phyloP scores from a whole-genome alignment of 805 yeast species.

The Sugiyamaella valdiviana region DNA sequence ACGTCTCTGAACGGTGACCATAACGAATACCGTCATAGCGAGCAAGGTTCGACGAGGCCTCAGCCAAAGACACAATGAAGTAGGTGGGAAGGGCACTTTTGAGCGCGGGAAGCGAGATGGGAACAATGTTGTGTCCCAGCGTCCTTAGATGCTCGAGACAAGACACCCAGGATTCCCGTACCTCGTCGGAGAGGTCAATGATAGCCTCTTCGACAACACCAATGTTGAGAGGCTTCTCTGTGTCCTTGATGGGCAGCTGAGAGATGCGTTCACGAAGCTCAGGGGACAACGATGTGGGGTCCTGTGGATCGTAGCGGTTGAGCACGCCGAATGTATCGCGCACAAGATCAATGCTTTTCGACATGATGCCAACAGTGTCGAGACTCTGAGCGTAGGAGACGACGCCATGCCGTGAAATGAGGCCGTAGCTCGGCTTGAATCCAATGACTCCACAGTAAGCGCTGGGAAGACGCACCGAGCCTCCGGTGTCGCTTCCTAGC shows the following conservation, averaged over 20 bases:
- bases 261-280: constrained; percentile 15
- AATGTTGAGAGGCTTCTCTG: constrained; percentile 37
- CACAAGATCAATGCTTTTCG: constrained; percentile 43
- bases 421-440: constrained; percentile 90
- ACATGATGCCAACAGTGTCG: constrained; percentile 86
- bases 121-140: constrained; percentile 47
- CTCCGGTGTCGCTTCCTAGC: constrained; percentile 96
- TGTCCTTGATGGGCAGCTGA: neutral
- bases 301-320: constrained; percentile 60
- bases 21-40: constrained; percentile 87
- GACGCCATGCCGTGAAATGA: constrained; percentile 88
- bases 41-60: constrained; percentile 87
- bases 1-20: constrained; percentile 47
- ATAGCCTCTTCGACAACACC: constrained; percentile 74
- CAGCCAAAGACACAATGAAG: constrained; percentile 84
- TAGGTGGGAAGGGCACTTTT: constrained; percentile 68
- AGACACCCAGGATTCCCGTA: constrained; percentile 43
- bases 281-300: constrained; percentile 55
- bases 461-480: constrained; percentile 89
- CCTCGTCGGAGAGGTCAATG: constrained; percentile 44
- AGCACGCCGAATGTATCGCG: constrained; percentile 48
- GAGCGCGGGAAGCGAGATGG: constrained; percentile 67
- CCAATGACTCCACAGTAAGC: constrained; percentile 80
- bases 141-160: constrained; percentile 41
- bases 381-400: constrained; percentile 88